phyloP scores from a whole-genome alignment of 2,329 filamentous ascomycete species.

The Fusarium devonianum region DNA sequence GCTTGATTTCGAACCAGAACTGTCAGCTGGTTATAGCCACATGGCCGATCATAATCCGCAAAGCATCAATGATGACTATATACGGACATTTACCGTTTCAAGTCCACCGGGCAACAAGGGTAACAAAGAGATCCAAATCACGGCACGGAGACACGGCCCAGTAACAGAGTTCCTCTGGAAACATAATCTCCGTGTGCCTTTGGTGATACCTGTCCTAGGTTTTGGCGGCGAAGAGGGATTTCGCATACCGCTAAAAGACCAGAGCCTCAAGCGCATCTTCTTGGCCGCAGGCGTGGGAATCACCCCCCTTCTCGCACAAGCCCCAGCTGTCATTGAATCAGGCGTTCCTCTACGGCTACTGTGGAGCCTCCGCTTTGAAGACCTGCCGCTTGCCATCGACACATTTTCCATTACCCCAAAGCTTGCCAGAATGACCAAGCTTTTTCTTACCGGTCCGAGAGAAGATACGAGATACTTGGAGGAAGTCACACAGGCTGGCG shows the following conservation, averaged over 20 bases:
- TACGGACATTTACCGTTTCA: constrained; percentile 84
- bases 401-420: constrained; percentile 60
- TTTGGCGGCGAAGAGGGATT: constrained; percentile 71
- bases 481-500: constrained; percentile 47
- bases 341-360: constrained; percentile 60
- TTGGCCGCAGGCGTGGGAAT: constrained; percentile 84
- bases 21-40: constrained; percentile 79
- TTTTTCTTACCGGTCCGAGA: constrained; percentile 69
- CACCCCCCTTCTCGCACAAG: constrained; percentile 78
- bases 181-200: constrained; percentile 57
- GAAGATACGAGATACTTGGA: constrained; percentile 47
- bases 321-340: constrained; percentile 54
- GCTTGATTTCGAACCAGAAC: constrained; percentile 72
- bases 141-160: constrained; percentile 71
- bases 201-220: constrained; percentile 74
- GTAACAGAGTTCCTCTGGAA: constrained; percentile 72
- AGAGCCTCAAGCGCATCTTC: constrained; percentile 58
- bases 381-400: constrained; percentile 69
- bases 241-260: constrained; percentile 42
- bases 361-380: constrained; percentile 71
- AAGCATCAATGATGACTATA: constrained; percentile 83
- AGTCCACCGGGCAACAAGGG: constrained; percentile 57
- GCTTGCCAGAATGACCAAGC: constrained; percentile 58
- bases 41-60: constrained; percentile 84
- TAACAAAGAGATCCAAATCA: constrained; percentile 72